Evolutionary conservation across 768 basidiomycete species (phyloP), one percentile per base, ranked within the genome.

Genomic region (Candolleomyces eurysporus): DNA sequence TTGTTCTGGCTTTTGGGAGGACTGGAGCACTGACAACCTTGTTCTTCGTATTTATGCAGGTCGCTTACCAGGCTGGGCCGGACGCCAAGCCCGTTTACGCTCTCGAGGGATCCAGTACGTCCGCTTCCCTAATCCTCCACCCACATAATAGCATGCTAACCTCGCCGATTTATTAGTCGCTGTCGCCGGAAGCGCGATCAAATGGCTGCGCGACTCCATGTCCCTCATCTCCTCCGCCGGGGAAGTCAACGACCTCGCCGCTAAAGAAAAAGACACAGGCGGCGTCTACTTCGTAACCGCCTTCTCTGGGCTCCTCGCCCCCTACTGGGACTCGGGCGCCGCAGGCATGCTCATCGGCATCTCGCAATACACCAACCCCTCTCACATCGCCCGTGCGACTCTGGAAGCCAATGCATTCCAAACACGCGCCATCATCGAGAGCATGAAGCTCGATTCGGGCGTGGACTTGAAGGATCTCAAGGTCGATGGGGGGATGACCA

Each of bases 401-500:
- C 83, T 98, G 56, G 97, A 98, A 74, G 96, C 97, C 22, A 96
- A 92, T 61, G 95, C 94, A 14, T 98, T 89, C 80, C 96, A 98
- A 75, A 97, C 96, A 13, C 86, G 91, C 60, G 97, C 94, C 8
- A 92, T 99, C 66, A 83, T 98, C 52, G 94, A 98, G 72, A 90
- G 92, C 69, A 99, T 99, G 91, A 89, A 91, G 71, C 77, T 91
- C 58, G 96, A 99, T 76, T 90, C 92, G n/a, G 83, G 83, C 16
- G 79, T 80, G 5, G 87, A 91, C 51, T 82, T 97, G 58, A 88
- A 89, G 69, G 83, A 90, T 66, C 86, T 99, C 64, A 96, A 90
- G 72, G 96, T 99, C 40, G 97, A 98, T 72, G 97, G 97, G n/a
- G 94, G 95, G 16, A 96, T 97, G 91, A 97, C 95, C 11, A 96